Base-by-base conservation (phyloP, 805 yeast genomes). In the Suhomyces faveliae region DNA sequence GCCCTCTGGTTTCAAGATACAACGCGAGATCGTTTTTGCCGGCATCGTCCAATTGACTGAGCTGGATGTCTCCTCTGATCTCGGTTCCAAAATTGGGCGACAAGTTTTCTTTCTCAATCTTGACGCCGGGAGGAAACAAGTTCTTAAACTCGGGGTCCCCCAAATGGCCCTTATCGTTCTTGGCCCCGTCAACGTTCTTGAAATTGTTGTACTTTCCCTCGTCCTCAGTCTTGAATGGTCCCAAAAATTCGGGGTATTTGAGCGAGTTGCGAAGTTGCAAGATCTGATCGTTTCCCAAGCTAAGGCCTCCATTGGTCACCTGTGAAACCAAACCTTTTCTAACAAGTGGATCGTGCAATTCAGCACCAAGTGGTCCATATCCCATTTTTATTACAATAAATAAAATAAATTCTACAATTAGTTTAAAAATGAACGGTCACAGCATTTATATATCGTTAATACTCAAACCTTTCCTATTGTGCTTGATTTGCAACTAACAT, bases 81-180 rank as follows among this genome's bases (percentile, higher is more conserved):
- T 62, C 66, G n/a, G 64, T 60, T 5, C 66, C 66, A 29, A 56
- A 56, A 33, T 60, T 59, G 7, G 66, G 66, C 5, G 62, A 56
- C 44, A 61, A 54, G 49, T 61, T 58, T n/a, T 45, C 46, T 24
- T 46, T 50, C 12, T 44, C 47, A 17, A 45, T 47, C 38, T 58
- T 54, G n/a, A 45, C 24, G 3, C 50, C 55, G 11, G 44, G 46
- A 0, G 55, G 55, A 48, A 62, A 59, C 27, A 62, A 49, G 41
- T 56, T 50, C 43, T 51, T 54, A 48, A 56, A 60, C 5, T 43
- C 17, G 2, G 56, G 54, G 42, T 60, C 60, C 5, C 66, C 66
- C 45, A 61, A 54, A 33, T 59, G 64, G 10, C 66, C 66, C 47
- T 57, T 58, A 48, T 61, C 66, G 47, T 55, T 59, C 37, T 55